Conservation (phyloP, 306 rosid species). For the Crotalaria pallida region DNA sequence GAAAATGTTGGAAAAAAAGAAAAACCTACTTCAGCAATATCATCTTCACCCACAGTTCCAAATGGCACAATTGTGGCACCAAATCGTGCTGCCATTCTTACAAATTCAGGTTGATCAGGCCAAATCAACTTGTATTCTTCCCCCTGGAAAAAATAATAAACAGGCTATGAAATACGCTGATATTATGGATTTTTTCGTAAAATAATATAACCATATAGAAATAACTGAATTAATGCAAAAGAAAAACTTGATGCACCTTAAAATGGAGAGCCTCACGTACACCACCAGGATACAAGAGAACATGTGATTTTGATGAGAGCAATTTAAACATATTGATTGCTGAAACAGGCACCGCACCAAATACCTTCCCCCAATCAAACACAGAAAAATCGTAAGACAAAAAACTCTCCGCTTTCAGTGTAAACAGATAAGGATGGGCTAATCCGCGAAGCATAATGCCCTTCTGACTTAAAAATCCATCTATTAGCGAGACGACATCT, state of each 20-base stretch:
- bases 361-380: conserved; percentile 54
- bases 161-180: not conserved
- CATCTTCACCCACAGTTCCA: conserved; percentile 95
- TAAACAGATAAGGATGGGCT: conserved; percentile 70
- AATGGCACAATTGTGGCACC: conserved; percentile 96
- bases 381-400: conserved; percentile 39
- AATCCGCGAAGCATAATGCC: conserved; percentile 56
- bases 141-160: conserved; percentile 47
- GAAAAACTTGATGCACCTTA: conserved; percentile 51
- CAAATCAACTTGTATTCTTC: conserved; percentile 82
- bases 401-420: not conserved
- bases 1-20: conserved; percentile 4
- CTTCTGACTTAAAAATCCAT: conserved; percentile 64
- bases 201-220: too few species aligned
- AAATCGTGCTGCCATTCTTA: conserved; percentile 93
- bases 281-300: conserved; percentile 95
- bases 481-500: conserved; percentile 50
- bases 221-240: not conserved
- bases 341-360: conserved; percentile 84
- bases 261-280: conserved; percentile 87
- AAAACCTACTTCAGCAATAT: conserved; percentile 59
- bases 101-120: conserved; percentile 87
- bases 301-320: conserved; percentile 63
- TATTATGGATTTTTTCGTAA: too few species aligned
- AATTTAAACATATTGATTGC: conserved; percentile 59